Conservation (phyloP, 345 rosid genomes). For the Bretschneidera sinensis region DNA sequence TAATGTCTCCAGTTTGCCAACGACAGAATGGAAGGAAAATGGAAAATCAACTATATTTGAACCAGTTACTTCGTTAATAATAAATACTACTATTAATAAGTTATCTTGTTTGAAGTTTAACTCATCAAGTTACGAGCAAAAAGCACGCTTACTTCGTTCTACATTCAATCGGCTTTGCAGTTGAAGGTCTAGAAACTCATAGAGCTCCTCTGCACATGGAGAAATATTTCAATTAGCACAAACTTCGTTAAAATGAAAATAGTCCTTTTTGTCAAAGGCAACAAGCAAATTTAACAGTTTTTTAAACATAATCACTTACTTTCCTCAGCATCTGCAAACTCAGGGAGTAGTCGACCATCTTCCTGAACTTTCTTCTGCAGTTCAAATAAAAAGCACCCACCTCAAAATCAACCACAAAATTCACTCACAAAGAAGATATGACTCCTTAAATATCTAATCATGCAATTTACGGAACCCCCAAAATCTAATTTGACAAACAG, state of each 20-base stretch:
- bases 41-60: neutral
- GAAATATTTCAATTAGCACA: constrained; percentile 11
- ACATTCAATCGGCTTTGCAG: constrained; percentile 66
- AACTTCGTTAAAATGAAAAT: neutral
- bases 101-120: neutral
- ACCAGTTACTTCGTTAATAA: neutral
- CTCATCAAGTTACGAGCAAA: neutral
- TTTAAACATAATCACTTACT: constrained; percentile 33
- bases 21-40: no score
- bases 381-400: constrained; percentile 13
- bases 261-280: neutral
- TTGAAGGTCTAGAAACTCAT: constrained; percentile 70
- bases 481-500: no score
- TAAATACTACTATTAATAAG: constrained; percentile 1
- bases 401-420: constrained; percentile 16
- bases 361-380: constrained; percentile 78
- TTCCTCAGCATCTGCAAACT: constrained; percentile 85
- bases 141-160: constrained; percentile 55
- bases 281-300: neutral
- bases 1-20: no score
- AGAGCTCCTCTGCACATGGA: constrained; percentile 61
- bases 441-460: no score
- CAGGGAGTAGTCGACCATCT: constrained; percentile 75
- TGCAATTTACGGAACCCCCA: no score
- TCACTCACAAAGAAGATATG: neutral